Evolutionary conservation across 352 stramenopile genomes (phyloP), one percentile per base, ranked within the genome.

Genomic region (Elongisporangium undulatum): DNA sequence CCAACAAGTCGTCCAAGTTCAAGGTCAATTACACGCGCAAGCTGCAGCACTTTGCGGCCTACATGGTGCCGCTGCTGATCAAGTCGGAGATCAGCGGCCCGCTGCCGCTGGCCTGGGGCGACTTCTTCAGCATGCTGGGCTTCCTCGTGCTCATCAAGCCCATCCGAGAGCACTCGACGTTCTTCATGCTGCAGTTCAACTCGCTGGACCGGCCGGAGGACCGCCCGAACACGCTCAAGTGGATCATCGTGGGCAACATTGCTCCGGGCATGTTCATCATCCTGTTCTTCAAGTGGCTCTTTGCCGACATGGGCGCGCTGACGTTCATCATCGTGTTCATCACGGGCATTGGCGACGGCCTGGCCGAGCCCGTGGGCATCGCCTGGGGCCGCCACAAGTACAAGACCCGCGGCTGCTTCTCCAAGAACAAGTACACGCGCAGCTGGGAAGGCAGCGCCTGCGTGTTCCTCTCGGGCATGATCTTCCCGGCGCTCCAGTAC

Each of bases 111-210:
- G 84, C 85, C 21, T 94, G 85, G 85, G 83, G 85, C 24, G 83
- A 94, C 58, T 89, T 94, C 66, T 87, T 84, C 55, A 93, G 71
- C 41, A 82, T 92, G 69, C 57, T 94, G 50, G 79, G 74, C 23
- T 94, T 94, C 64, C 71, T 94, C 39, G 77, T 87, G 61, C 72
- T 94, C 39, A 94, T 94, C 71, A 92, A 92, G 68, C 85, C 85
- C 8, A 71, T 94, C n/a, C 82, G 85, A 16, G 85, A 94, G 54
- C 71, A 79, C 57, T 88, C 76, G 50, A 83, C 69, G 62, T 92
- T 94, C 63, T 93, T 94, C 59, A 94, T 94, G 85, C 75, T 94
- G 54, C 85, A 94, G 71, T 94, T 94, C 70, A 94, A 94, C 71
- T 92, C 85, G 53, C 71, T 94, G 20, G 85, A 93, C 60, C 85